These are phyloP conservation scores for Colletotrichum spinosum DNA, from an alignment of 2,329 filamentous ascomycete species.

Conservation along the genomic window DNA sequence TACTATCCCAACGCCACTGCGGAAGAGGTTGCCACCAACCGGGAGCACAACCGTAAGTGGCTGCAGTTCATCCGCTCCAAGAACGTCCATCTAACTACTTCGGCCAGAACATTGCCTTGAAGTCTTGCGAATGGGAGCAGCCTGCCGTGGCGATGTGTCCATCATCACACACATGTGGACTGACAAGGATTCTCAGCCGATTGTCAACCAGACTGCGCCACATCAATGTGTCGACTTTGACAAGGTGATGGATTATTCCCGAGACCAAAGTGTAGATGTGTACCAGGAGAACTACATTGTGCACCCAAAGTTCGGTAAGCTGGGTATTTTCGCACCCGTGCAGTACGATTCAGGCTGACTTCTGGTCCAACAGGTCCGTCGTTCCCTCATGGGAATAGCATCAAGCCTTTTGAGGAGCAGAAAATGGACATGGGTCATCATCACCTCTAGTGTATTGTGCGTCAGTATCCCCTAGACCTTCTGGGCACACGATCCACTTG, in stretches of 20 bases:
- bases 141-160: conserved; percentile 33
- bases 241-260: conserved; percentile 29
- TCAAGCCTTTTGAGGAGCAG: conserved; percentile 34
- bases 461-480: background rate
- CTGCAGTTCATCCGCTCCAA: too few relatives aligned
- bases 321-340: too few relatives aligned
- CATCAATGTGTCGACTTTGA: conserved; percentile 33
- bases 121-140: conserved; percentile 33
- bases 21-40: conserved; percentile 23
- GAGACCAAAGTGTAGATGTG: conserved; percentile 25
- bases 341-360: background rate
- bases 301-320: conserved; percentile 33
- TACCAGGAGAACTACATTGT: conserved; percentile 36
- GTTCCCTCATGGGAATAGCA: conserved; percentile 33
- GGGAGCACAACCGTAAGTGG: conserved; percentile 25
- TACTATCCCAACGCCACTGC: conserved; percentile 33
- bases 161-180: conserved; percentile 37
- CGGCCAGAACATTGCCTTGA: conserved; percentile 28
- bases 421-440: conserved; percentile 27
- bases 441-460: conserved; percentile 1
- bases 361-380: conserved; percentile 17
- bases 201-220: conserved; percentile 35
- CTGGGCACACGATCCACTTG: too few relatives aligned
- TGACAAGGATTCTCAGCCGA: conserved; percentile 33
- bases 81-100: too few relatives aligned